Conservation (phyloP, 805 yeast genomes). For the Metschnikowia borealis region DNA sequence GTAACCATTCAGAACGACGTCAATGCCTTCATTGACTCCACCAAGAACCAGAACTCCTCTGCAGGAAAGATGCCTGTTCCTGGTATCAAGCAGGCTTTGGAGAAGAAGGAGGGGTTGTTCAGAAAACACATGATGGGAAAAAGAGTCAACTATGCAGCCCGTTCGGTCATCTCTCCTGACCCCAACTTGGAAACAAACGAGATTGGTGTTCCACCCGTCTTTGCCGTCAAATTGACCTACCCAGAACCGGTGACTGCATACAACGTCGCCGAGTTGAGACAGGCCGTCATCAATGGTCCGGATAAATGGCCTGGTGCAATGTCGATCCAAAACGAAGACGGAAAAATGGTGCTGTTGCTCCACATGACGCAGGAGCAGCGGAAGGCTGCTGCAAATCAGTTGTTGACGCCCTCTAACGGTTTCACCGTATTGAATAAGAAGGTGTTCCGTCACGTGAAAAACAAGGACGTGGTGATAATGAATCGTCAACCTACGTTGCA, state of each 20-base stretch:
- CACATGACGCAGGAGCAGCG: slow-evolving; percentile 94
- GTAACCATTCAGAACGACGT: slow-evolving; percentile 94
- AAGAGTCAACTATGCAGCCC: slow-evolving; percentile 97
- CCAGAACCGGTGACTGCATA: slow-evolving; percentile 97
- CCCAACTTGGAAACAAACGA: slow-evolving; percentile 97
- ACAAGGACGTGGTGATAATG: slow-evolving; percentile 95
- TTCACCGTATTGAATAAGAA: slow-evolving; percentile 77
- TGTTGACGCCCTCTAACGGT: slow-evolving; percentile 76
- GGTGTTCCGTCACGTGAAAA: slow-evolving; percentile 90
- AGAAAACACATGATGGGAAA: slow-evolving; percentile 99
- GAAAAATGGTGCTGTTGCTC: slow-evolving; percentile 70
- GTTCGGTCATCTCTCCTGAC: slow-evolving; percentile 98
- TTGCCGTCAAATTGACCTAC: slow-evolving; percentile 90
- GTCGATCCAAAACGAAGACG: slow-evolving; percentile 94
- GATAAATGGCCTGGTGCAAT: slow-evolving; percentile 98
- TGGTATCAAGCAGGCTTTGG: slow-evolving; percentile 95
- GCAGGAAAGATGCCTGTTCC: slow-evolving; percentile 77
- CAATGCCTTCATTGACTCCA: slow-evolving; percentile 86
- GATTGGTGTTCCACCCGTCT: slow-evolving; percentile 98
- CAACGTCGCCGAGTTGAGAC: slow-evolving; percentile 84
- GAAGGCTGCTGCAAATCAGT: slow-evolving; percentile 89
- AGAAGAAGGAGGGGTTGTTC: slow-evolving; percentile 97
- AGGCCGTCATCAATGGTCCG: slow-evolving; percentile 97
- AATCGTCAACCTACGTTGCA: slow-evolving; percentile 99
- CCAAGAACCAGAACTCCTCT: slow-evolving; percentile 74